Percentiles rank a stretch among this genome's conserved stretches.
These are phyloP conservation scores for Teratosphaeriaceae sp. DNA, from an alignment of 2,329 filamentous ascomycete species.

Conservation along the genomic window DNA sequence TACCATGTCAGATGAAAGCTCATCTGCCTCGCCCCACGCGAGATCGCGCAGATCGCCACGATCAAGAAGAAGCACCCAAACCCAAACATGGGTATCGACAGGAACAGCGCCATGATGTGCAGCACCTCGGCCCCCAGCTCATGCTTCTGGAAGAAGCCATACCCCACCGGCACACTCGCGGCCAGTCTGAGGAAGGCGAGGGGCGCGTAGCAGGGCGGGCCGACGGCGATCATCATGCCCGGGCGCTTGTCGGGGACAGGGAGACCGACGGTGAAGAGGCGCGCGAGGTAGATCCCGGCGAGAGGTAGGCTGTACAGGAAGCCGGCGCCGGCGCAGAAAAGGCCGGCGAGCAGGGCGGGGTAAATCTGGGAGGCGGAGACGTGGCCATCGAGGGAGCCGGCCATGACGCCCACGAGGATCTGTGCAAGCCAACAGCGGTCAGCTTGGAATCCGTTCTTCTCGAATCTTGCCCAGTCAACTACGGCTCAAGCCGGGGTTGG, in stretches of 20 bases:
- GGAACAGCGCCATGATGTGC: conserved; percentile 19
- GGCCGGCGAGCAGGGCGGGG: background rate
- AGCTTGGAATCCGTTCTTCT: too few species aligned
- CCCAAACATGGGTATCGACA: background rate
- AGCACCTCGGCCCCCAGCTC: conserved; percentile 16
- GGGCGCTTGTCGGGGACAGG: background rate
- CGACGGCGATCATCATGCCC: conserved; percentile 49
- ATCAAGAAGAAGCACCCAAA: conserved; percentile 42
- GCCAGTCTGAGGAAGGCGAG: conserved; percentile 21
- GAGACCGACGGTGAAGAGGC: background rate
- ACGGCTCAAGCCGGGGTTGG: too few species aligned
- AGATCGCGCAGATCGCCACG: conserved; percentile 36
- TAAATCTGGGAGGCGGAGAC: background rate
- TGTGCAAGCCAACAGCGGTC: too few species aligned
- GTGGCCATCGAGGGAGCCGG: background rate
- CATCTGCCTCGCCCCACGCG: conserved; percentile 15
- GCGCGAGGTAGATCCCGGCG: background rate
- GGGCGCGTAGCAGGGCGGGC: conserved; percentile 30
- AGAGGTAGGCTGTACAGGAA: background rate
- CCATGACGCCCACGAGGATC: background rate
- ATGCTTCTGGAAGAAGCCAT: conserved; percentile 18
- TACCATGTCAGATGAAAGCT: conserved; percentile 47
- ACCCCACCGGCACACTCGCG: conserved; percentile 15
- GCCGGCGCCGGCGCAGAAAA: background rate
- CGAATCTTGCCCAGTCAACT: too few species aligned